Evolutionary conservation across 1,284 basidiomycete genomes (phyloP).

Genomic region (Ustilago bromivora): DNA sequence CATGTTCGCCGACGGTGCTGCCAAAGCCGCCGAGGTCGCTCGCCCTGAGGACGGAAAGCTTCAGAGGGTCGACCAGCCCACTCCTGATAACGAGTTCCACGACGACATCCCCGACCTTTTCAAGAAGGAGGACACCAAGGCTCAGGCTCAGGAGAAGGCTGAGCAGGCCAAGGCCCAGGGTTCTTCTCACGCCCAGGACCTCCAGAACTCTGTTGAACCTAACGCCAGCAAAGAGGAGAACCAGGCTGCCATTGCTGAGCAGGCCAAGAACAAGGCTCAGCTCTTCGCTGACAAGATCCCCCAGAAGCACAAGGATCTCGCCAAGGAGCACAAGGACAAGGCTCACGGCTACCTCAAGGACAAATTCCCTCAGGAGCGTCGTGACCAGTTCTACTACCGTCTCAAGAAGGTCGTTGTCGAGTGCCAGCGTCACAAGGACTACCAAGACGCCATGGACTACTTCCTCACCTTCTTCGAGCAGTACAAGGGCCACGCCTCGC

Average conservation of each 20-base stretch:
- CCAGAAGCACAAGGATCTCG: slow-evolving; percentile 65
- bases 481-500: slow-evolving; percentile 79
- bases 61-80: slow-evolving; percentile 77
- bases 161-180: slow-evolving; percentile 54
- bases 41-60: slow-evolving; percentile 79
- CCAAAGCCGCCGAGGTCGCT: slow-evolving; percentile 79
- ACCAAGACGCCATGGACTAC: slow-evolving; percentile 76
- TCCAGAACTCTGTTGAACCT: slow-evolving; percentile 61
- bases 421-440: slow-evolving; percentile 91
- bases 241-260: slow-evolving; percentile 68
- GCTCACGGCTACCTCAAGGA: slow-evolving; percentile 76
- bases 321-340: slow-evolving; percentile 62
- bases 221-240: slow-evolving; percentile 70
- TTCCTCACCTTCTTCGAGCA: slow-evolving; percentile 72
- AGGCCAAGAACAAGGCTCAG: slow-evolving; percentile 72
- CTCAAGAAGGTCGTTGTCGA: slow-evolving; percentile 90
- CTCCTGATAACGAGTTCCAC: slow-evolving; percentile 70
- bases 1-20: slow-evolving; percentile 81
- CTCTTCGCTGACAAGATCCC: slow-evolving; percentile 66
- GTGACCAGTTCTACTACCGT: slow-evolving; percentile 84
- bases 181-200: slow-evolving; percentile 47
- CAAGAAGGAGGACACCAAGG: slow-evolving; percentile 65
- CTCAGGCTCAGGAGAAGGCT: slow-evolving; percentile 48
- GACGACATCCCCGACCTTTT: slow-evolving; percentile 72
- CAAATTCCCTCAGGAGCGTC: slow-evolving; percentile 86